phyloP scores from a whole-genome alignment of 257 asterid species.

The Perilla frutescens region DNA sequence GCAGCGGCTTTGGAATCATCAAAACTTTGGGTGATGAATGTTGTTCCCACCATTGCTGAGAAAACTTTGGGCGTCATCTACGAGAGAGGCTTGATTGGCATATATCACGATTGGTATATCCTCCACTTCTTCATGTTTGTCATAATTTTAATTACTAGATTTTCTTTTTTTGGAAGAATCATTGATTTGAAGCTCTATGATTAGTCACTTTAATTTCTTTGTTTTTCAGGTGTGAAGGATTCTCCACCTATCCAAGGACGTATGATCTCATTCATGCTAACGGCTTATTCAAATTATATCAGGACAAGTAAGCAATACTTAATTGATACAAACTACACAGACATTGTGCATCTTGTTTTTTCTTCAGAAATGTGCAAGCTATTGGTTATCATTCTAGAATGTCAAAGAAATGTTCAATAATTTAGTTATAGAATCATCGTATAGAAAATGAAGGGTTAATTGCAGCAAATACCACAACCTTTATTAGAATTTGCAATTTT shows the following conservation, averaged over 20 bases:
- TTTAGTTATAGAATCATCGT: neutral
- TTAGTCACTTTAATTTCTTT: neutral
- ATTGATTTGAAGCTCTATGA: slow-evolving; percentile 29
- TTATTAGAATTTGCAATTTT: too few relatives aligned
- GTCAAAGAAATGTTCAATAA: neutral
- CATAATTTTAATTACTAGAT: neutral
- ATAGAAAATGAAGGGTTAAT: too few relatives aligned
- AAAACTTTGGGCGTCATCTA: slow-evolving; percentile 73
- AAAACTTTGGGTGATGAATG: slow-evolving; percentile 92
- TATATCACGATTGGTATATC: slow-evolving; percentile 90
- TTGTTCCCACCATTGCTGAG: slow-evolving; percentile 74
- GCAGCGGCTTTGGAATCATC: slow-evolving; percentile 88
- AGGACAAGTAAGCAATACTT: slow-evolving; percentile 66
- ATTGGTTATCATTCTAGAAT: neutral
- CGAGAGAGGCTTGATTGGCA: slow-evolving; percentile 91
- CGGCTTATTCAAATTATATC: slow-evolving; percentile 71
- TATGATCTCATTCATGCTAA: slow-evolving; percentile 85
- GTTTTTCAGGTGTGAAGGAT: slow-evolving; percentile 83
- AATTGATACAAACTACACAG: neutral
- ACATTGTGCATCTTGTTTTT: slow-evolving; percentile 9
- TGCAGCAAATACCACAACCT: too few relatives aligned
- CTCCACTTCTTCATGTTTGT: slow-evolving; percentile 12
- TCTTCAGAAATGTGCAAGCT: neutral
- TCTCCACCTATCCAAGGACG: slow-evolving; percentile 94
- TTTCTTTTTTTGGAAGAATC: slow-evolving; percentile 1